Conservation (phyloP, 768 basidiomycete species). For the Suillus plorans region DNA sequence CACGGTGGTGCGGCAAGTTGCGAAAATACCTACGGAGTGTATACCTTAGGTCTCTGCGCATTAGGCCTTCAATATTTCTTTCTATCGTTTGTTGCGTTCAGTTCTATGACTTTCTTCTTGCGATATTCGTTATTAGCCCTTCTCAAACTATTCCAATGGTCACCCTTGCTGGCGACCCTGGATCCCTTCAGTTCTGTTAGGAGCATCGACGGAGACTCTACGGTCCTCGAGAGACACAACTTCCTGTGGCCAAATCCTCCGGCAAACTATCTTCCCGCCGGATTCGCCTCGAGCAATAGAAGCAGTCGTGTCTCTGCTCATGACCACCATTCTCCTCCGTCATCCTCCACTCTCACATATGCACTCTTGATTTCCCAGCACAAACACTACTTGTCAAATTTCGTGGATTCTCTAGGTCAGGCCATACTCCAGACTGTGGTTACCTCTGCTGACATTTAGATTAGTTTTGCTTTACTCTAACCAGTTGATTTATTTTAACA, state of each 20-base stretch:
- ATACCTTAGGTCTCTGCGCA: too few relatives aligned
- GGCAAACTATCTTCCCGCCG: not conserved
- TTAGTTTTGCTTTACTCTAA: not conserved
- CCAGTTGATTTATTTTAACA: not conserved
- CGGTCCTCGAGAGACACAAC: not conserved
- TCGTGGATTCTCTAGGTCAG: slow-evolving; percentile 3
- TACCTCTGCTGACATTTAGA: not conserved
- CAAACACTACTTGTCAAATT: not conserved
- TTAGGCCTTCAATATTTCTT: too few relatives aligned
- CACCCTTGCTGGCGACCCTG: not conserved
- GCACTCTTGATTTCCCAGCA: not conserved
- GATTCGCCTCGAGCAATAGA: not conserved
- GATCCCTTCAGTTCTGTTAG: not conserved
- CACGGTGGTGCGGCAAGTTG: too few relatives aligned
- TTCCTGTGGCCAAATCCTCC: not conserved
- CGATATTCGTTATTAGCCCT: not conserved
- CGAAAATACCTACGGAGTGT: too few relatives aligned
- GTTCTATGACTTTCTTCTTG: not conserved
- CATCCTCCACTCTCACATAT: not conserved
- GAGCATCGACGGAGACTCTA: not conserved
- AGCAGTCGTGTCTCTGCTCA: not conserved
- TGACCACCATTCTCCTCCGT: not conserved
- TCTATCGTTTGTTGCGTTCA: not conserved
- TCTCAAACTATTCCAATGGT: slow-evolving; percentile 4
- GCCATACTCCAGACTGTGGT: not conserved